These are phyloP conservation scores for Elaeis guineensis DNA, from an alignment of 176 grass and related monocot species.

Conservation along the genomic window DNA sequence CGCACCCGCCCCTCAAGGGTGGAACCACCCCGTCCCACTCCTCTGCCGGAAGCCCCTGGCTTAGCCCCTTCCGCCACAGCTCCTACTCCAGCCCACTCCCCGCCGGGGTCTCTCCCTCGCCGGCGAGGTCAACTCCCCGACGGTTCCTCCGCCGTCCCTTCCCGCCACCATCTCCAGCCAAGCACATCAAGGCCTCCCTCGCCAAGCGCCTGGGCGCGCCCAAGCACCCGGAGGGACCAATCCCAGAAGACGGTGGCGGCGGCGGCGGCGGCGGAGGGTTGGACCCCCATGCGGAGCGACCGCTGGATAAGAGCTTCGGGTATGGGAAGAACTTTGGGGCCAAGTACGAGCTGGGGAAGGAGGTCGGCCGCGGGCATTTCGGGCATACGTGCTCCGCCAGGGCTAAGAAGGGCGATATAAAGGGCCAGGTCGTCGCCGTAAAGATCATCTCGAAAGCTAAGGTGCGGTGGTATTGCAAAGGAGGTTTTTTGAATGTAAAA, in stretches of 20 bases:
- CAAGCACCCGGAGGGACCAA: constrained; percentile 64
- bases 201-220: constrained; percentile 58
- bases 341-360: constrained; percentile 95
- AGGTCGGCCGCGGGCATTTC: constrained; percentile 93
- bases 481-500: not conserved
- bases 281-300: constrained; percentile 44
- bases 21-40: constrained; percentile 38
- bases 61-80: constrained; percentile 51
- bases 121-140: constrained; percentile 69
- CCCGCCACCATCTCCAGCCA: constrained; percentile 89
- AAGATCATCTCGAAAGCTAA: constrained; percentile 98
- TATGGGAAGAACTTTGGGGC: constrained; percentile 85
- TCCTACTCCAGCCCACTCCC: constrained; percentile 53
- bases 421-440: constrained; percentile 77
- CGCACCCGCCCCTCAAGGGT: constrained; percentile 15
- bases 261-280: not conserved
- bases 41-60: constrained; percentile 36
- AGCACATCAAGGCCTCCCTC: constrained; percentile 84
- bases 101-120: constrained; percentile 69
- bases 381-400: constrained; percentile 82
- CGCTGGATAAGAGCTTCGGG: constrained; percentile 82
- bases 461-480: constrained; percentile 33
- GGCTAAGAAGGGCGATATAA: constrained; percentile 81
- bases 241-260: constrained; percentile 56
- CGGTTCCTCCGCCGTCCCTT: constrained; percentile 90